phyloP scores from a whole-genome alignment of 2,329 filamentous ascomycete genomes.

The Aquanectria penicillioides region DNA sequence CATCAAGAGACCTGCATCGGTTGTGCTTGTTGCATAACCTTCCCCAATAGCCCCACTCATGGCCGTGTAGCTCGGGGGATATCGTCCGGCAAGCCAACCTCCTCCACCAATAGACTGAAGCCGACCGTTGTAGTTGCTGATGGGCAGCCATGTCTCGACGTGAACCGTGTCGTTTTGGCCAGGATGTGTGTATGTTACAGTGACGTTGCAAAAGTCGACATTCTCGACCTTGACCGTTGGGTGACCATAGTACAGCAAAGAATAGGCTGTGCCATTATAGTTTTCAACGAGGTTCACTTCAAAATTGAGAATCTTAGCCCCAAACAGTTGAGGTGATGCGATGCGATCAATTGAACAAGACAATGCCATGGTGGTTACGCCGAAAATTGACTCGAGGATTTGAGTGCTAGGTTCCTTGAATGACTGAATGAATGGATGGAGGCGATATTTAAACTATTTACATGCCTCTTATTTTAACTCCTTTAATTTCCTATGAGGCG shows the following conservation, averaged over 20 bases:
- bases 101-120: conserved; percentile 45
- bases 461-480: too few species aligned
- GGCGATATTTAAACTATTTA: too few species aligned
- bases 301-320: neutral
- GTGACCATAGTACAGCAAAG: conserved; percentile 2
- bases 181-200: conserved; percentile 30
- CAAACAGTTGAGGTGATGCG: neutral
- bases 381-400: too few species aligned
- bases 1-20: conserved; percentile 29
- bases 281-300: conserved; percentile 1
- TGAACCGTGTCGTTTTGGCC: conserved; percentile 35
- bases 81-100: conserved; percentile 41
- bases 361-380: neutral
- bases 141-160: conserved; percentile 42
- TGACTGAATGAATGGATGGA: too few species aligned
- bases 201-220: conserved; percentile 41
- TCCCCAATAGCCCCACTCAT: conserved; percentile 31
- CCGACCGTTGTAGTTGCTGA: conserved; percentile 43
- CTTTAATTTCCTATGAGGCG: too few species aligned
- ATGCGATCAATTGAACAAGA: neutral
- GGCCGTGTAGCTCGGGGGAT: conserved; percentile 17
- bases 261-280: neutral
- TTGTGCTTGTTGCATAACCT: conserved; percentile 32
- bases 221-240: conserved; percentile 4
- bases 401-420: too few species aligned